Base-by-base conservation (phyloP, 441 rosid genomes). In the Theobroma grandiflorum region DNA sequence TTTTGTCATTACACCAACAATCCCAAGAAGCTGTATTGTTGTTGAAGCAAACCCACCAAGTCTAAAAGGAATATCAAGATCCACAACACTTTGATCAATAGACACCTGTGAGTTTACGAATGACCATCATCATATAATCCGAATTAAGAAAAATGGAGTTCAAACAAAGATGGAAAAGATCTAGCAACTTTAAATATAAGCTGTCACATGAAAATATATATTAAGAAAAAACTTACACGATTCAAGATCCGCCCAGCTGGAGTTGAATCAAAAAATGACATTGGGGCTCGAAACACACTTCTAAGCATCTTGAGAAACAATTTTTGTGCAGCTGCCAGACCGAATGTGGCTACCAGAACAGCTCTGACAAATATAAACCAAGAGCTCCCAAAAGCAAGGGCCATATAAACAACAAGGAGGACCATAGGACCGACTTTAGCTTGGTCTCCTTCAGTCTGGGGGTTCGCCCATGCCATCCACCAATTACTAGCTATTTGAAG, bases 391-490 rank as follows among this genome's bases (percentile, higher is more conserved):
- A 97, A 97, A 80, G 99, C 99, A 86, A 97, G 95, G 66, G 97
- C 98, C 79, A 96, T 97, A 83, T 91, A 97, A 86, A 97, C 97
- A 76, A 94, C 80, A 64, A 97, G 91, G 83, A 97, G 98, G 83
- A 90, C 90, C 88, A 93, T 90, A 18, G 99, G 91, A 83, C 86
- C 78, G 81, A 93, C 98, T 89, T 92, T 97, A 45, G 99, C 89
- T 75, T 87, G 83, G 76, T 91, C 99, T 72, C 98, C 99, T 92
- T 89, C 98, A 31, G 97, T 93, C 84, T 95, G 99, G 77, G 99
- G 99, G 87, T 95, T 97, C 62, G 99, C 99, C 99, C 99, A 97
- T 74, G 99, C 99, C 99, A 97, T 97, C 99, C 99, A 97, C 99
- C 99, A 97, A 85, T 90, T 97, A 86, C 99, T 93, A 84, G 98